Evolutionary conservation across 169 alveolate genomes (phyloP).

Genomic region (Eimeria brunetti): DNA sequence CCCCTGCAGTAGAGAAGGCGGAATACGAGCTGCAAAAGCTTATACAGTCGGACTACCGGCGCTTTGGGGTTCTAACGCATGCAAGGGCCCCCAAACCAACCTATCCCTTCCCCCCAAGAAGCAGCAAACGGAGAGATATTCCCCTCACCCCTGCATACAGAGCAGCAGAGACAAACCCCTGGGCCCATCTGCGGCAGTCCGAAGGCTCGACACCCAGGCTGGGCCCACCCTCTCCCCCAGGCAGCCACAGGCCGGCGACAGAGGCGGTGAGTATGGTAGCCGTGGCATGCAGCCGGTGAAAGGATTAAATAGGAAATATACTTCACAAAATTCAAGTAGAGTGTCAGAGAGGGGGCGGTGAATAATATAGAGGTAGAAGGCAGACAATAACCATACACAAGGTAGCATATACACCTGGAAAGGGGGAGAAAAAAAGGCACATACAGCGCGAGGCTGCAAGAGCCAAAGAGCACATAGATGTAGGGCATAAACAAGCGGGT

Average conservation of each 20-base stretch:
- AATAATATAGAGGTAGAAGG: background rate
- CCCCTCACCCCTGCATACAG: background rate
- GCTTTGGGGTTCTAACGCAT: conserved; percentile 42
- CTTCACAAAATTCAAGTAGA: background rate
- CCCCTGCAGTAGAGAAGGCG: background rate
- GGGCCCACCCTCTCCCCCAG: background rate
- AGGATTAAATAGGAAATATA: background rate
- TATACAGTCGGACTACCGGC: background rate
- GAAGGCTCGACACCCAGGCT: conserved; percentile 4
- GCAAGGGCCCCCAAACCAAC: background rate
- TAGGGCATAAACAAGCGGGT: background rate
- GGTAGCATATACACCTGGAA: background rate
- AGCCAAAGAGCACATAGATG: background rate
- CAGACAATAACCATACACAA: background rate
- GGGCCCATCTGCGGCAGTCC: background rate
- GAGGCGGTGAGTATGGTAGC: background rate
- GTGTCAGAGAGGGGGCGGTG: background rate
- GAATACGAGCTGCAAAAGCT: background rate
- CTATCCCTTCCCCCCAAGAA: background rate
- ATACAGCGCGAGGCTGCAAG: background rate
- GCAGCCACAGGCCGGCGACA: background rate
- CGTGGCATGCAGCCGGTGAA: background rate
- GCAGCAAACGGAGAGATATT: background rate
- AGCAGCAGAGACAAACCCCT: background rate
- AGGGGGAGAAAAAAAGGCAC: background rate